Percentiles rank a stretch among this genome's conserved stretches.
These are phyloP conservation scores for Monilinia aucupariae DNA, from an alignment of 2,329 filamentous ascomycete genomes.

Conservation along the genomic window DNA sequence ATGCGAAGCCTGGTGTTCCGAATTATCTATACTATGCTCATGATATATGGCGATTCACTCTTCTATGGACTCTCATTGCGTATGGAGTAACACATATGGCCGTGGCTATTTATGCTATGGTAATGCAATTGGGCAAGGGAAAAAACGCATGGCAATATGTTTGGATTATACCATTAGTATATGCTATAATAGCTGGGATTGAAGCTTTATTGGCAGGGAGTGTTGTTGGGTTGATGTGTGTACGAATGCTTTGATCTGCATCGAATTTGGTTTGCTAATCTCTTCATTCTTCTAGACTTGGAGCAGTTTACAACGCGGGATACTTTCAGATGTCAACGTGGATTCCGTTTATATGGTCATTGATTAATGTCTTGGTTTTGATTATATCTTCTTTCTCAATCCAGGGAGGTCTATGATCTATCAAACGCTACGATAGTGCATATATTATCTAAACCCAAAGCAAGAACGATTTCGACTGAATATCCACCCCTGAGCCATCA, in stretches of 20 bases:
- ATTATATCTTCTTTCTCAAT: conserved; percentile 67
- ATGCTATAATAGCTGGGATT: conserved; percentile 53
- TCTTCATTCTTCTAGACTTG: conserved; percentile 40
- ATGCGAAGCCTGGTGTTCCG: conserved; percentile 41
- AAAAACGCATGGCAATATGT: conserved; percentile 35
- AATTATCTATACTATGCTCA: conserved; percentile 52
- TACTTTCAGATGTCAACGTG: conserved; percentile 70
- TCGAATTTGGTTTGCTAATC: background rate
- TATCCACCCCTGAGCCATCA: background rate
- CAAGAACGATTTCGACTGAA: background rate
- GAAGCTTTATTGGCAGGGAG: conserved; percentile 63
- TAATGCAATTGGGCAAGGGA: conserved; percentile 46
- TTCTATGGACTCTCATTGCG: conserved; percentile 63
- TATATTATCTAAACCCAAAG: background rate
- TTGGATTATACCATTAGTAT: conserved; percentile 57
- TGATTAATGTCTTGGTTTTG: conserved; percentile 61
- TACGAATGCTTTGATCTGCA: conserved; percentile 1
- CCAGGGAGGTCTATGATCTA: conserved; percentile 56
- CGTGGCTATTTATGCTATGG: conserved; percentile 54
- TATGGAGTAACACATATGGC: conserved; percentile 55
- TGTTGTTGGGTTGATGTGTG: conserved; percentile 61
- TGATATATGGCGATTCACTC: conserved; percentile 65
- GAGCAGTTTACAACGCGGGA: conserved; percentile 60
- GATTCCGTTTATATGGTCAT: conserved; percentile 66
- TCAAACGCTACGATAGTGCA: background rate